Conservation (phyloP, 495 filamentous ascomycete species). For the Lasiosphaeris hirsuta region DNA sequence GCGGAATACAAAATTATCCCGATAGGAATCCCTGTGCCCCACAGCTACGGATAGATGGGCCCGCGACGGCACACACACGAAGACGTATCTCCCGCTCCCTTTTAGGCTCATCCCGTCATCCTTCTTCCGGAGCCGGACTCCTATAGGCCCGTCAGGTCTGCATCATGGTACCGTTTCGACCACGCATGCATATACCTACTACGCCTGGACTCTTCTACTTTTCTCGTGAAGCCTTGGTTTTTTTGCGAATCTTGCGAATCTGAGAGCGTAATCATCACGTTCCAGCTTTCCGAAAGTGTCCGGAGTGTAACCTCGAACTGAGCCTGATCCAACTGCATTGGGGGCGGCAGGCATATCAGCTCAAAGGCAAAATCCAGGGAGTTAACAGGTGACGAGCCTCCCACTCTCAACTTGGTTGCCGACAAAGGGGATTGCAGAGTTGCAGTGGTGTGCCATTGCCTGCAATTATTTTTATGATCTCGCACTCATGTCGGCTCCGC, state of each 20-base stretch:
- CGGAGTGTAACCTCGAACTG: no score
- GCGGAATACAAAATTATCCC: conserved; percentile 2
- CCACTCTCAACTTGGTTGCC: neutral
- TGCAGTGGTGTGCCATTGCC: neutral
- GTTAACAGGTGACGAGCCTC: no score
- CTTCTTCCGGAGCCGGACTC: conserved; percentile 22
- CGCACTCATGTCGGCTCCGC: conserved; percentile 1
- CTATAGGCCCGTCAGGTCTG: conserved; percentile 14
- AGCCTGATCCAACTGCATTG: no score
- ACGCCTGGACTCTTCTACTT: no score
- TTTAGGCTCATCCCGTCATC: conserved; percentile 33
- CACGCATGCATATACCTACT: conserved; percentile 11
- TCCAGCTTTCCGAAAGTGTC: no score
- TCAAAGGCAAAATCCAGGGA: no score
- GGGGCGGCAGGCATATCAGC: no score
- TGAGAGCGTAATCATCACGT: no score
- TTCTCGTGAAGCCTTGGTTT: no score
- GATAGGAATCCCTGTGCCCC: neutral
- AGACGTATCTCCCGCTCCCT: conserved; percentile 21
- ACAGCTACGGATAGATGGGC: conserved; percentile 6
- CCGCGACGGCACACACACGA: conserved; percentile 20
- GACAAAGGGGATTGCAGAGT: neutral
- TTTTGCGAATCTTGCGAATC: no score
- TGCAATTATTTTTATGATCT: conserved; percentile 1
- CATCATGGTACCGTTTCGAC: conserved; percentile 22